These are phyloP conservation scores for Suillus placidus DNA, from an alignment of 768 basidiomycete species.

Conservation along the genomic window DNA sequence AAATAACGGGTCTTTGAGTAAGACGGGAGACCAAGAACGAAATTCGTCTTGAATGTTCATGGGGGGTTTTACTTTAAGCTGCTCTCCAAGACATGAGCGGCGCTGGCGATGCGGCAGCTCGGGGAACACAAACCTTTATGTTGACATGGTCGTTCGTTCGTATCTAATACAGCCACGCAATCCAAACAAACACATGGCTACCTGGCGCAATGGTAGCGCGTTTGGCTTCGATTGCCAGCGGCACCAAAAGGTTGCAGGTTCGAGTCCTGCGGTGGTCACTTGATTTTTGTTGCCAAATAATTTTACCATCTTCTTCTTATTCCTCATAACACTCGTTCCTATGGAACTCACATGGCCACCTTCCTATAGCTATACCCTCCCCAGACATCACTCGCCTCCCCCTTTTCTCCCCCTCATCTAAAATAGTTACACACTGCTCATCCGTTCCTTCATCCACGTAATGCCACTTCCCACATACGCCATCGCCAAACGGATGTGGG, in stretches of 20 bases:
- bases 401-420: constrained; percentile 37
- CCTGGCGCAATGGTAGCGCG: constrained; percentile 95
- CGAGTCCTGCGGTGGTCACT: constrained; percentile 92
- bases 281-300: constrained; percentile 23
- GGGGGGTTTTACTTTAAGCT: constrained; percentile 34
- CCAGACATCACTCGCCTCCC: constrained; percentile 36
- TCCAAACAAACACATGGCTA: constrained; percentile 56
- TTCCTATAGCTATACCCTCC: constrained; percentile 61
- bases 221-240: constrained; percentile 84
- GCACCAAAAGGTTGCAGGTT: constrained; percentile 96
- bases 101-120: constrained; percentile 16
- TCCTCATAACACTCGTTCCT: constrained; percentile 17
- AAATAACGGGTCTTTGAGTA: constrained; percentile 43
- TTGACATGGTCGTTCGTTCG: not conserved
- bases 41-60: constrained; percentile 49
- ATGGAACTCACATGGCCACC: constrained; percentile 66
- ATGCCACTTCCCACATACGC: constrained; percentile 67
- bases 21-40: constrained; percentile 41
- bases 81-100: constrained; percentile 31
- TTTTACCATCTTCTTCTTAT: constrained; percentile 7
- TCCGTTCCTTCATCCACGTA: constrained; percentile 61
- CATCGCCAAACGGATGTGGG: constrained; percentile 70
- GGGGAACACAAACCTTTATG: constrained; percentile 8
- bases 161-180: not conserved
- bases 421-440: constrained; percentile 52